These are phyloP conservation scores for Hemileccinum impolitum DNA, from an alignment of 768 basidiomycete species.

Conservation along the genomic window DNA sequence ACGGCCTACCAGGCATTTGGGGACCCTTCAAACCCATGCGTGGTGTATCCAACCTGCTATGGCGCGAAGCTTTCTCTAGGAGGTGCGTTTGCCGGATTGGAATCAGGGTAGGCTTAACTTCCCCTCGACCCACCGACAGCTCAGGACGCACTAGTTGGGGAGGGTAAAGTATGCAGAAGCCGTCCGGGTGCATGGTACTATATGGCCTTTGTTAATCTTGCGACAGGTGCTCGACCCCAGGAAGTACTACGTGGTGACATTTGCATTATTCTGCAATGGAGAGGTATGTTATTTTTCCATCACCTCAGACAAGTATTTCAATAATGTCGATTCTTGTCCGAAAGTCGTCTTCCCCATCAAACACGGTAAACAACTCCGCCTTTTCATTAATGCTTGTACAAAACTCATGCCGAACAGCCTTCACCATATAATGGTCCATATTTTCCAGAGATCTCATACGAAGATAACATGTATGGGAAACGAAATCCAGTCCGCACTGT, in stretches of 20 bases:
- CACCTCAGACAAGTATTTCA: background rate
- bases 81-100: constrained; percentile 32
- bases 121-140: constrained; percentile 26
- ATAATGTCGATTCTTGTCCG: background rate
- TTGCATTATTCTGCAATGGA: constrained; percentile 57
- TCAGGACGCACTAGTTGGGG: constrained; percentile 46
- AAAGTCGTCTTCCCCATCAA: constrained; percentile 58
- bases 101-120: constrained; percentile 27
- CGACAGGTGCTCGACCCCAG: constrained; percentile 45
- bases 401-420: constrained; percentile 33
- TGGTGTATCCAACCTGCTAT: constrained; percentile 55
- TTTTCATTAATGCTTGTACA: background rate
- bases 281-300: constrained; percentile 39
- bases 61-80: constrained; percentile 45
- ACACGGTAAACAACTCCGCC: constrained; percentile 39
- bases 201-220: background rate
- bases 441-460: constrained; percentile 54
- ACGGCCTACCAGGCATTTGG: constrained; percentile 59
- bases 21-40: constrained; percentile 46
- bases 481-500: background rate
- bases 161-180: constrained; percentile 40
- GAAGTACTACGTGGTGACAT: constrained; percentile 54
- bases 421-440: constrained; percentile 56
- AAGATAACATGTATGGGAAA: constrained; percentile 50
- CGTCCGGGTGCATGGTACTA: too few relatives aligned